Conservation (phyloP, 768 basidiomycete genomes). For the Crepidotus variabilis region DNA sequence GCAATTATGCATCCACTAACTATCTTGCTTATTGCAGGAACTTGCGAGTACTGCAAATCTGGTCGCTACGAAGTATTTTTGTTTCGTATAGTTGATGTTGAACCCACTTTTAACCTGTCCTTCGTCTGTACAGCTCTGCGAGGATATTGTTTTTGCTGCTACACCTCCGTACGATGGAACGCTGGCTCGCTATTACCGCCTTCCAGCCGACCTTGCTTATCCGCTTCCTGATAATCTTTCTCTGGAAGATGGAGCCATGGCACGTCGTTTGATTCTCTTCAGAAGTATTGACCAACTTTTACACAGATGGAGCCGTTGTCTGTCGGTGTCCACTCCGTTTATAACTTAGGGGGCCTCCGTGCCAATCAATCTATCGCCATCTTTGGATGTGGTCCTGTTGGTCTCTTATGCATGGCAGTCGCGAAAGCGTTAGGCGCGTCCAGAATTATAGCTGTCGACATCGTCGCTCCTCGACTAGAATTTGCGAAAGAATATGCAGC, state of each 20-base stretch:
- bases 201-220: slow-evolving; percentile 85
- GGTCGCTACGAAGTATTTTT: slow-evolving; percentile 74
- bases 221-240: slow-evolving; percentile 78
- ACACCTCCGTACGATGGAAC: slow-evolving; percentile 95
- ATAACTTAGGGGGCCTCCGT: slow-evolving; percentile 68
- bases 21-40: slow-evolving; percentile 25
- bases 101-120: not conserved
- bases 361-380: slow-evolving; percentile 75
- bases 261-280: slow-evolving; percentile 22
- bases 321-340: slow-evolving; percentile 87
- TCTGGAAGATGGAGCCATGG: slow-evolving; percentile 95
- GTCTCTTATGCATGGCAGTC: slow-evolving; percentile 93
- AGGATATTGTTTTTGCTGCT: slow-evolving; percentile 84
- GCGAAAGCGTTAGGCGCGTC: slow-evolving; percentile 89
- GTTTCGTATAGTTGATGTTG: not conserved
- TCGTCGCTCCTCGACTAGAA: slow-evolving; percentile 68
- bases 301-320: slow-evolving; percentile 89
- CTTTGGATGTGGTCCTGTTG: slow-evolving; percentile 86
- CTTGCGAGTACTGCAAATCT: slow-evolving; percentile 79
- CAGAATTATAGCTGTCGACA: slow-evolving; percentile 82
- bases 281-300: not conserved
- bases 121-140: slow-evolving; percentile 55
- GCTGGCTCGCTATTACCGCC: slow-evolving; percentile 77
- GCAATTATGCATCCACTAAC: not conserved
- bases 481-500: slow-evolving; percentile 88